These are phyloP conservation scores for Lactarius tabidus DNA, from an alignment of 768 basidiomycete genomes.

Conservation along the genomic window DNA sequence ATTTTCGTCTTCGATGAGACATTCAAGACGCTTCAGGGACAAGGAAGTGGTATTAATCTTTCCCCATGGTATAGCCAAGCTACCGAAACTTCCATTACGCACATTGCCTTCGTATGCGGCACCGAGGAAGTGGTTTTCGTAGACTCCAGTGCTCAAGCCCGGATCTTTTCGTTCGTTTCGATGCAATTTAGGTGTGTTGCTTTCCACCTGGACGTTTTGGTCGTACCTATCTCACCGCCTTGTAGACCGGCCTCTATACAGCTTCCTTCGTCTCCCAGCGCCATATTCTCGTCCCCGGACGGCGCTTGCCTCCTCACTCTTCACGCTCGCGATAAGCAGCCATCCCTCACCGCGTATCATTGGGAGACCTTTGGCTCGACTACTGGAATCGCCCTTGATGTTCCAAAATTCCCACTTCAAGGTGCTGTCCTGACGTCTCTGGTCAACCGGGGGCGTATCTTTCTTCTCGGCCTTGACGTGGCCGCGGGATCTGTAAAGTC, in stretches of 20 bases:
- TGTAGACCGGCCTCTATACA: constrained; percentile 44
- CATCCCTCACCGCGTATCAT: constrained; percentile 43
- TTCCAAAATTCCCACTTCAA: constrained; percentile 30
- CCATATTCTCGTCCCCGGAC: constrained; percentile 48
- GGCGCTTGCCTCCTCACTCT: constrained; percentile 48
- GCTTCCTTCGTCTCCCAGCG: constrained; percentile 35
- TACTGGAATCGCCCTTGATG: constrained; percentile 39
- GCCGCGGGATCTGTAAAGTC: constrained; percentile 37
- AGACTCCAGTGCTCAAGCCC: constrained; percentile 40
- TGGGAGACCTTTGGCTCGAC: constrained; percentile 54
- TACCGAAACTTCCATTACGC: constrained; percentile 29
- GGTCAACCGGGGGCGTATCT: constrained; percentile 38
- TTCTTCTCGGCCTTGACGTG: constrained; percentile 42
- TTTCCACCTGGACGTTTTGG: no score
- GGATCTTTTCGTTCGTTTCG: constrained; percentile 53
- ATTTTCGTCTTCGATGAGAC: constrained; percentile 47
- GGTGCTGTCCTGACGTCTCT: constrained; percentile 43
- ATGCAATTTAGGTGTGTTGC: constrained; percentile 48
- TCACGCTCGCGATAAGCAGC: constrained; percentile 19
- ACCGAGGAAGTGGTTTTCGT: constrained; percentile 51
- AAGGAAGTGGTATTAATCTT: constrained; percentile 41
- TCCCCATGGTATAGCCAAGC: constrained; percentile 39
- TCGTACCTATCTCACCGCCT: not conserved
- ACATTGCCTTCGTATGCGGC: constrained; percentile 44
- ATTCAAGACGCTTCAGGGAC: constrained; percentile 39